A percentile compares a stretch with the other conserved stretches of the same genome.
Evolutionary conservation across 148 eudicot species (phyloP).

Genomic region (Camellia lanceoleosa): DNA sequence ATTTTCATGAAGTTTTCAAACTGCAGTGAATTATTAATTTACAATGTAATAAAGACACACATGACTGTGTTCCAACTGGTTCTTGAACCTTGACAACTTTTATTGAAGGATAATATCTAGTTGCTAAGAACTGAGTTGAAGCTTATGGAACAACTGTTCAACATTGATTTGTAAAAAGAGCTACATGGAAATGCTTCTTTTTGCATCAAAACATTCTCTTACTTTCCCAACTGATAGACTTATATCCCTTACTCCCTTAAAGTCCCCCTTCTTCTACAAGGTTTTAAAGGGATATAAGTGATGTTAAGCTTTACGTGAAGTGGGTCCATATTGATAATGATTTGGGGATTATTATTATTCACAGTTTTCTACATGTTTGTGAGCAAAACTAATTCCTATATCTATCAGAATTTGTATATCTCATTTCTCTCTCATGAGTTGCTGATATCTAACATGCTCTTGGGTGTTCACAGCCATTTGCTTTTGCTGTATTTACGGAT

Average conservation of each 20-base stretch:
- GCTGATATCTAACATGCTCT: slow-evolving; percentile 20
- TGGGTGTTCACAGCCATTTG: slow-evolving; percentile 64
- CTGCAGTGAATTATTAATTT: not conserved
- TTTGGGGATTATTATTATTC: not conserved
- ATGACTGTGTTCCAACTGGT: not conserved
- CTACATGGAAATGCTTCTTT: not conserved
- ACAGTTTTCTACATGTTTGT: not conserved
- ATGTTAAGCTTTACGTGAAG: not conserved
- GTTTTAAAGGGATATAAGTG: not conserved
- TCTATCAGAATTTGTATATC: not conserved
- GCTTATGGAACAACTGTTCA: not conserved
- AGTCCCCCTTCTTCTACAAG: not conserved
- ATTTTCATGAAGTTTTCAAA: not conserved
- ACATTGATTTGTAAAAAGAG: not conserved
- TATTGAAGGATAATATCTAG: not conserved
- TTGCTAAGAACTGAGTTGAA: not conserved
- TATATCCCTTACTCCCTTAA: no score
- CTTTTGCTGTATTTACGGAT: slow-evolving; percentile 74
- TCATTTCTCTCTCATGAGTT: not conserved
- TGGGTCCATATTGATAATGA: not conserved
- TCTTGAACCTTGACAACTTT: not conserved
- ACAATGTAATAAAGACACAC: not conserved
- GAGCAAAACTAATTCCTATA: not conserved
- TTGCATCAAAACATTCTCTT: not conserved
- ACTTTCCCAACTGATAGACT: not conserved